Conservation (phyloP, 2,329 filamentous ascomycete species). For the Camptophora hylomeconis region DNA sequence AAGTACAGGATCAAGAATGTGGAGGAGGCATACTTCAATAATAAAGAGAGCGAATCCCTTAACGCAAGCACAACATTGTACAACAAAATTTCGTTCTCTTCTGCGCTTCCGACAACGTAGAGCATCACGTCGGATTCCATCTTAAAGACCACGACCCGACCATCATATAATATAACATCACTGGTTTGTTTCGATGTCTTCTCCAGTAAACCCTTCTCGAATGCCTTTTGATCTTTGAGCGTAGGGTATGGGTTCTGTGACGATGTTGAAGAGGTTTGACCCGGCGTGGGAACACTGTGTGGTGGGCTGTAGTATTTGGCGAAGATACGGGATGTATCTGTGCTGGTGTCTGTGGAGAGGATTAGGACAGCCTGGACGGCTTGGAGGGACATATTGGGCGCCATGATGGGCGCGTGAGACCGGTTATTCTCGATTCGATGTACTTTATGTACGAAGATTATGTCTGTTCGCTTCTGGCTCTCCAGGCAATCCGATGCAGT, state of each 20-base stretch:
- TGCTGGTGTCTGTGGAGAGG: slow-evolving; percentile 52
- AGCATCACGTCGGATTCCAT: slow-evolving; percentile 94
- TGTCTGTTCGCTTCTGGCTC: too few species aligned
- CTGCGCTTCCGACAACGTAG: slow-evolving; percentile 78
- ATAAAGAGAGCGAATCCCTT: slow-evolving; percentile 74
- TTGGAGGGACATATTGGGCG: slow-evolving; percentile 62
- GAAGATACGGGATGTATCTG: slow-evolving; percentile 77
- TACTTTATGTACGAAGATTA: too few species aligned
- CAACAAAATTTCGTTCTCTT: slow-evolving; percentile 93
- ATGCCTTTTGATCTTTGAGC: slow-evolving; percentile 85
- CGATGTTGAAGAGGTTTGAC: too few species aligned
- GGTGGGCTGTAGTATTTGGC: slow-evolving; percentile 80
- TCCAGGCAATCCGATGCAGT: too few species aligned
- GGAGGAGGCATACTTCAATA: slow-evolving; percentile 61
- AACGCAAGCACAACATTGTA: slow-evolving; percentile 92
- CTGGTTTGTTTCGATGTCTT: slow-evolving; percentile 93
- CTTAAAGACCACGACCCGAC: slow-evolving; percentile 94
- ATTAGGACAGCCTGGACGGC: slow-evolving; percentile 66
- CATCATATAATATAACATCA: slow-evolving; percentile 96
- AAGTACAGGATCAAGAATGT: not conserved
- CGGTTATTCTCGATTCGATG: too few species aligned
- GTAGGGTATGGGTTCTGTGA: slow-evolving; percentile 85
- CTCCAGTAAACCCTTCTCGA: slow-evolving; percentile 88
- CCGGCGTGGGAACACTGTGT: slow-evolving; percentile 46
- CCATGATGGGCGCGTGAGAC: slow-evolving; percentile 40